Evolutionary conservation across 2,329 filamentous ascomycete species (phyloP), one percentile per base, ranked within the genome.

Genomic region (Coniochaeta prunicola): DNA sequence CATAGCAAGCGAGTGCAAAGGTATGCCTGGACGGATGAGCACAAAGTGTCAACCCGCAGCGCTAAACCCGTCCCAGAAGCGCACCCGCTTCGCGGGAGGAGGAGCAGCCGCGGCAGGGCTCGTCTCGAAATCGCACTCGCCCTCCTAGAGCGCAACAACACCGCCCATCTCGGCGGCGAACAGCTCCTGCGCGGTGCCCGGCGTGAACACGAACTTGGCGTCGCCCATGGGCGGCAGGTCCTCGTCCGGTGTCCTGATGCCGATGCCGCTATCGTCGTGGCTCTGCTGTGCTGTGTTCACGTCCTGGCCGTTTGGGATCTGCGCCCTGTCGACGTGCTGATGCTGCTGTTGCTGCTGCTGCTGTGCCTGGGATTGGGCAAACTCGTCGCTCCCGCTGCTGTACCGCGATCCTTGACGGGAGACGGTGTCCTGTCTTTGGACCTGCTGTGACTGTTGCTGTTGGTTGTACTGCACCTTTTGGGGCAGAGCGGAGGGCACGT

Each of bases 201-300:
- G 63, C 0, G 68, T 61, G 33, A 71, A 68, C 10, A 76, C 74
- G 66, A 80, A 87, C 67, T 87, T 87, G 66, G 80, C 87, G 66
- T 87, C 87, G 57, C 83, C 81, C 69, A 84, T 79, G 53, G 53
- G 53, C 1, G 80, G 76, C 53, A 84, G 85, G 28, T 88, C 85
- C 58, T 87, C 85, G 57, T 88, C 85, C 0, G 85, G 84, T 4
- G 84, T 87, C 56, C 84, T 76, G 65, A 91, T 87, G 31, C 87
- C 87, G 61, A 91, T 91, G 1, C 87, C 88, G 66, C 88, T 91
- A 64, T 91, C 89, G 64, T 91, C 88, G 61, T 87, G 83, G 55
- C 71, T 50, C 76, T 10, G 65, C 65, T n/a, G 45, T 65, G 66
- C 58, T 75, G 78, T 59, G 76, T 67, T 76, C 73, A 48, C 4